phyloP scores from a whole-genome alignment of 192 early-diverging fungal genomes.

The Coemansia aciculifera region DNA sequence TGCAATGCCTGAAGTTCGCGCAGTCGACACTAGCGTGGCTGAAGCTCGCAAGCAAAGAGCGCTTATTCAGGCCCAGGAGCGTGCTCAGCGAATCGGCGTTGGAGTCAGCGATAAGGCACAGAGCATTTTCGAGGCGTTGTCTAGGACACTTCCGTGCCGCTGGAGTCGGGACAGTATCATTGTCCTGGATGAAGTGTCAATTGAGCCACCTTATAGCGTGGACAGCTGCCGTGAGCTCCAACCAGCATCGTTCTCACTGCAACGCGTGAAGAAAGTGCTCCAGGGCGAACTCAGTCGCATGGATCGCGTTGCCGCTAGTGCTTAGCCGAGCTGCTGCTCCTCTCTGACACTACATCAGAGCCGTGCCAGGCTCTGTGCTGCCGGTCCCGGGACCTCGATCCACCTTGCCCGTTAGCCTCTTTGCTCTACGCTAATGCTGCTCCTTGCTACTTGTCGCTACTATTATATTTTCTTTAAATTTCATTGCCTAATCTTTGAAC shows the following conservation, averaged over 20 bases:
- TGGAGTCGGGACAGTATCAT: constrained; percentile 75
- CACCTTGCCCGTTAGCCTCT: not conserved
- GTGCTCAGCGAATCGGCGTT: constrained; percentile 63
- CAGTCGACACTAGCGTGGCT: constrained; percentile 13
- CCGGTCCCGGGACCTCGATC: not conserved
- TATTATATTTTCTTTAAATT: constrained; percentile 1
- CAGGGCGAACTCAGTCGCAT: constrained; percentile 49
- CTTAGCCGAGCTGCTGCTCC: not conserved
- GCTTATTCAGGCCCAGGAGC: constrained; percentile 37
- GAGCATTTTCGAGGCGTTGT: constrained; percentile 77
- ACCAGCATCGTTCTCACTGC: constrained; percentile 59
- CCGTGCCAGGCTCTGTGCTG: not conserved
- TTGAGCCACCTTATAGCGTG: constrained; percentile 71
- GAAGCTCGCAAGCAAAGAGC: constrained; percentile 42
- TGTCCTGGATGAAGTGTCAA: constrained; percentile 78
- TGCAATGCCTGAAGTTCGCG: constrained; percentile 14
- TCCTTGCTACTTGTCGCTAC: not conserved
- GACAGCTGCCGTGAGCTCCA: constrained; percentile 62
- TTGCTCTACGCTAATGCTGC: constrained; percentile 1
- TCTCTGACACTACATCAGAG: not conserved
- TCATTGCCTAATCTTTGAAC: not conserved
- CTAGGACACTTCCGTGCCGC: constrained; percentile 79
- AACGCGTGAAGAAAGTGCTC: constrained; percentile 73
- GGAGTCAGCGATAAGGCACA: constrained; percentile 76
- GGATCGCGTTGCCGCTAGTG: constrained; percentile 16